phyloP scores from a whole-genome alignment of 176 grass and related monocot genomes.

The Bromus sterilis region DNA sequence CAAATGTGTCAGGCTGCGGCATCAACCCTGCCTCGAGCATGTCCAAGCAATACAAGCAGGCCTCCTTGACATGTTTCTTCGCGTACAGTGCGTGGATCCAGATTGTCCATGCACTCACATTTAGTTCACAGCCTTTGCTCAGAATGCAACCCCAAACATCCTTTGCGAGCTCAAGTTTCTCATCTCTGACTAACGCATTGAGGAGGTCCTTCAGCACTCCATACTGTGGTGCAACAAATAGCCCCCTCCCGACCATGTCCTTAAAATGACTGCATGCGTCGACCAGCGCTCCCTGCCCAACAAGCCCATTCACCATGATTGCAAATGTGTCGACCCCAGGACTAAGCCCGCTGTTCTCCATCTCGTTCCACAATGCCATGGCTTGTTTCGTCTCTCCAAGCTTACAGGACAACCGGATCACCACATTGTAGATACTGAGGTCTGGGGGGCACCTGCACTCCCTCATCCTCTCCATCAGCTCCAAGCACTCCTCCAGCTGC shows the following conservation, averaged over 20 bases:
- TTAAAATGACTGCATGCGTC: slow-evolving; percentile 76
- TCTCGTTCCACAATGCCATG: slow-evolving; percentile 60
- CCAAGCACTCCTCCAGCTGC: slow-evolving; percentile 82
- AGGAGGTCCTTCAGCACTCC: slow-evolving; percentile 84
- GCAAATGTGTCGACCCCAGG: slow-evolving; percentile 70
- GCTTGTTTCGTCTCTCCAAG: slow-evolving; percentile 76
- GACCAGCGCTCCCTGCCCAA: slow-evolving; percentile 45
- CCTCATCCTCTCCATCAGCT: slow-evolving; percentile 72
- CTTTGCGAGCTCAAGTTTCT: slow-evolving; percentile 81
- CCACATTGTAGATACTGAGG: slow-evolving; percentile 60
- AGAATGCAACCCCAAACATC: slow-evolving; percentile 80
- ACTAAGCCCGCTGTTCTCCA: slow-evolving; percentile 60
- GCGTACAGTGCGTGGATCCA: slow-evolving; percentile 82
- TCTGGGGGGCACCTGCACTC: slow-evolving; percentile 52
- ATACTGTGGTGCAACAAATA: slow-evolving; percentile 77
- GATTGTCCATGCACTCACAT: slow-evolving; percentile 86
- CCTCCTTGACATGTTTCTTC: slow-evolving; percentile 81
- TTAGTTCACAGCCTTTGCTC: slow-evolving; percentile 74
- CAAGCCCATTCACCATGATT: slow-evolving; percentile 82
- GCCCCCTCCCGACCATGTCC: slow-evolving; percentile 72
- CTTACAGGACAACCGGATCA: slow-evolving; percentile 75
- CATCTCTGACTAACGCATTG: slow-evolving; percentile 64
- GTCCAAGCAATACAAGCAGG: slow-evolving; percentile 77
- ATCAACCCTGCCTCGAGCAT: slow-evolving; percentile 88
- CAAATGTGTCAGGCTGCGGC: slow-evolving; percentile 86